These are phyloP conservation scores for Saturnispora saitoi DNA, from an alignment of 805 yeast species.

Conservation along the genomic window DNA sequence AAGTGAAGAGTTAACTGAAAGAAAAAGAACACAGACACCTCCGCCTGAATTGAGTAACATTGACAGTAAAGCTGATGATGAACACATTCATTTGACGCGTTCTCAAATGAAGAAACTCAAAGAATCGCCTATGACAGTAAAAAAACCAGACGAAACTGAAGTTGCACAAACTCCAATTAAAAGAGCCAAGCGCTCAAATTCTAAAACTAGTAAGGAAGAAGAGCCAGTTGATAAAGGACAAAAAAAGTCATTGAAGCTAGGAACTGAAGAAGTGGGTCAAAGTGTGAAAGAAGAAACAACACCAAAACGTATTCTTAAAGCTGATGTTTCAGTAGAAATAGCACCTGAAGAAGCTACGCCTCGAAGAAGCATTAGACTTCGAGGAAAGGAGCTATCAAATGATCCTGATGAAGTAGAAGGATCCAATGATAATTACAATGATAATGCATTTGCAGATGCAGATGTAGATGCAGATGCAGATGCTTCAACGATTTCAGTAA, in stretches of 20 bases:
- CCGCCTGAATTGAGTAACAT: neutral
- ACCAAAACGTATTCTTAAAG: neutral
- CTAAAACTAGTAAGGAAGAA: neutral
- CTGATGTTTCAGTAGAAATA: neutral
- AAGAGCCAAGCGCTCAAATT: neutral
- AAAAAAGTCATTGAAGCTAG: neutral
- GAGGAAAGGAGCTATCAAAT: conserved; percentile 12
- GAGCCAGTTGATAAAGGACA: neutral
- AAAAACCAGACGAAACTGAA: neutral
- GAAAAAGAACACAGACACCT: neutral
- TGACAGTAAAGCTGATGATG: neutral
- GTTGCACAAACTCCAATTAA: neutral
- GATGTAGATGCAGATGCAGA: too few species aligned
- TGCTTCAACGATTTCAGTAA: neutral
- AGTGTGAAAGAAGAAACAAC: neutral
- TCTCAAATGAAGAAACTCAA: conserved; percentile 1
- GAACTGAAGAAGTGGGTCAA: neutral
- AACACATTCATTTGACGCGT: neutral
- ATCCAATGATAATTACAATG: neutral
- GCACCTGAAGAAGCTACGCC: conserved; percentile 8
- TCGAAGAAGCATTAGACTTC: conserved; percentile 9
- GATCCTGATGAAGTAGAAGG: conserved; percentile 1
- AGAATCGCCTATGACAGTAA: neutral
- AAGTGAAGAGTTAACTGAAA: neutral
- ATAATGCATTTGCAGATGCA: neutral